phyloP scores from a whole-genome alignment of 1,284 basidiomycete species.

The Ustilago sp. region DNA sequence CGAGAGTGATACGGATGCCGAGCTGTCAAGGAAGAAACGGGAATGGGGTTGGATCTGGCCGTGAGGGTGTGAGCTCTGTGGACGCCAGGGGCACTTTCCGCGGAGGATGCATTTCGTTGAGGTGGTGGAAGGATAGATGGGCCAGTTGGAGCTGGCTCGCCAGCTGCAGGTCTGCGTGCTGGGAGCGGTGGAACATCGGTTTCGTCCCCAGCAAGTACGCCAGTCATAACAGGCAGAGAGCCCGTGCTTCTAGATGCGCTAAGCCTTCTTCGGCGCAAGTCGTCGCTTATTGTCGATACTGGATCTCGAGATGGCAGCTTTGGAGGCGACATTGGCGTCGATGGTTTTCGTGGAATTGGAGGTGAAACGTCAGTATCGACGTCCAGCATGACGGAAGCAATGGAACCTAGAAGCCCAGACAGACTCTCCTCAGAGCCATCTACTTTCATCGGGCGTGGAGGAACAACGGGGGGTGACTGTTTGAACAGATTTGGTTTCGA shows the following conservation, averaged over 20 bases:
- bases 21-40: conserved; percentile 16
- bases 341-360: conserved; percentile 1
- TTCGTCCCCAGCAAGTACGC: conserved; percentile 8
- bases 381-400: conserved; percentile 28
- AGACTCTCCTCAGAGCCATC: conserved; percentile 38
- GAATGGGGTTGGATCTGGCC: conserved; percentile 28
- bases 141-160: conserved; percentile 14
- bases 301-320: conserved; percentile 20
- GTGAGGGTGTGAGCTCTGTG: conserved; percentile 41
- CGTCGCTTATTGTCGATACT: not conserved
- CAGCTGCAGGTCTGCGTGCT: conserved; percentile 14
- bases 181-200: conserved; percentile 23
- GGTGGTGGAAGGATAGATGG: conserved; percentile 36
- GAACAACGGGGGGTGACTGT: conserved; percentile 25
- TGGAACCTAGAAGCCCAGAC: conserved; percentile 19
- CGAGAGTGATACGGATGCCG: conserved; percentile 16
- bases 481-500: conserved; percentile 28
- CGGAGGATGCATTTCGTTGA: conserved; percentile 21
- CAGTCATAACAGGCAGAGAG: conserved; percentile 21
- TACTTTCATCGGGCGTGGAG: conserved; percentile 39
- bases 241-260: conserved; percentile 44
- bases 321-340: conserved; percentile 13
- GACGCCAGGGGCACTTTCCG: conserved; percentile 3
- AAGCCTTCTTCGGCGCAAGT: conserved; percentile 21
- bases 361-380: conserved; percentile 16